phyloP scores from a whole-genome alignment of 768 basidiomycete genomes.

The Suillus cothurnatus region DNA sequence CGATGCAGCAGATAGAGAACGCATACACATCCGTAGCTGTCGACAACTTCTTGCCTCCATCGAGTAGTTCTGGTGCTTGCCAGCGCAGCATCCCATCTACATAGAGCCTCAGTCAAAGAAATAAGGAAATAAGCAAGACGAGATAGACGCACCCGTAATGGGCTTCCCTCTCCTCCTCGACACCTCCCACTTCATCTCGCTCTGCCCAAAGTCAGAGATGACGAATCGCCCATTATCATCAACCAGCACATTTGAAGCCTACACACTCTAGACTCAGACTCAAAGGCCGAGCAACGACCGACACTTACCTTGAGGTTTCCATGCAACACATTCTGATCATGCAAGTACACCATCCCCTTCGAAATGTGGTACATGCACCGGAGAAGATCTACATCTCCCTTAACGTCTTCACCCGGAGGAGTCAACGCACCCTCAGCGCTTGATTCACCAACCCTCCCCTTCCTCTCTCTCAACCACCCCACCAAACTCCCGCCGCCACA shows the following conservation, averaged over 20 bases:
- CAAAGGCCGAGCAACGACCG: neutral
- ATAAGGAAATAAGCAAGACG: neutral
- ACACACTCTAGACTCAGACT: neutral
- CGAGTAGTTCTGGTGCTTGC: conserved; percentile 71
- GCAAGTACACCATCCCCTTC: conserved; percentile 18
- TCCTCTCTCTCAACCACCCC: conserved; percentile 51
- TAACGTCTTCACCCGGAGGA: neutral
- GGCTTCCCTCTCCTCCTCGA: conserved; percentile 57
- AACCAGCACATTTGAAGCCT: conserved; percentile 79
- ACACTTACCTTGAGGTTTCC: conserved; percentile 75
- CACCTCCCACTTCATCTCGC: conserved; percentile 75
- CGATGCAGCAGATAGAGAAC: conserved; percentile 65
- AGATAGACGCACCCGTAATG: conserved; percentile 46
- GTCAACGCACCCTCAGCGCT: neutral
- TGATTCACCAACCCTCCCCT: conserved; percentile 20
- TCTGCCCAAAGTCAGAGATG: conserved; percentile 84
- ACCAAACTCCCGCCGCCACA: conserved; percentile 3
- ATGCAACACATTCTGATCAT: conserved; percentile 41
- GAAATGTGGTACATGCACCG: conserved; percentile 18
- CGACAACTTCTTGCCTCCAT: conserved; percentile 49
- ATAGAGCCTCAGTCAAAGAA: neutral
- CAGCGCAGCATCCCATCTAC: conserved; percentile 68
- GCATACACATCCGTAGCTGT: conserved; percentile 67
- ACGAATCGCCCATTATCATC: conserved; percentile 67
- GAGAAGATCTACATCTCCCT: neutral